A percentile compares a stretch with the other conserved stretches of the same genome.
Conservation (phyloP, 2,329 filamentous ascomycete species). For the Fusarium acutatum region DNA sequence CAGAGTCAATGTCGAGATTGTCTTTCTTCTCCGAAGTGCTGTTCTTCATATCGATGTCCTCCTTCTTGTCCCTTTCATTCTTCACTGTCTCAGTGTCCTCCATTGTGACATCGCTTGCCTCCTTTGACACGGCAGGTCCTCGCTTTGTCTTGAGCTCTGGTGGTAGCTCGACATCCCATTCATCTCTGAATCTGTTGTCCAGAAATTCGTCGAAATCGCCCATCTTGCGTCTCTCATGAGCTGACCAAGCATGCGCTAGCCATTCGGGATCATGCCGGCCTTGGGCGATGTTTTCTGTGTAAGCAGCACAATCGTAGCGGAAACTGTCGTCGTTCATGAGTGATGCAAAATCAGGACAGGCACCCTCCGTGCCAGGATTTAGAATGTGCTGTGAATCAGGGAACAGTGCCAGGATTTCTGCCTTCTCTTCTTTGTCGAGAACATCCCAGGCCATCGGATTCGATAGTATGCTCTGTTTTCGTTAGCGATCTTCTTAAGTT, state of each 20-base stretch:
- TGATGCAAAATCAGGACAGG: constrained; percentile 52
- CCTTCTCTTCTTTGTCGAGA: constrained; percentile 46
- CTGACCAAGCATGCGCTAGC: constrained; percentile 61
- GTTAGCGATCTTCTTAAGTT: not conserved
- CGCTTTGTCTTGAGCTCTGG: constrained; percentile 40
- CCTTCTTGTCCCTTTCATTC: not conserved
- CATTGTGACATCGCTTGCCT: constrained; percentile 22
- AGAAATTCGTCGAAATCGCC: constrained; percentile 62
- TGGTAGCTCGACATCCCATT: constrained; percentile 57
- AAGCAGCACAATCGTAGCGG: constrained; percentile 56
- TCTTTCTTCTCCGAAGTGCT: not conserved
- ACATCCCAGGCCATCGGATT: constrained; percentile 51
- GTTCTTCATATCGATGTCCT: constrained; percentile 1
- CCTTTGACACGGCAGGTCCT: not conserved
- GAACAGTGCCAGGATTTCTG: constrained; percentile 50
- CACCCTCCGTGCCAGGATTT: constrained; percentile 46
- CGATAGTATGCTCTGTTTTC: constrained; percentile 47
- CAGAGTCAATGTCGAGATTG: not conserved
- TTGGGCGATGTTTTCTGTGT: constrained; percentile 55
- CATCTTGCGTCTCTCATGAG: constrained; percentile 57
- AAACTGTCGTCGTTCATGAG: constrained; percentile 59
- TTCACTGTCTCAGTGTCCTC: not conserved
- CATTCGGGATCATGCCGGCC: constrained; percentile 63
- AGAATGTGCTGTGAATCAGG: constrained; percentile 51
- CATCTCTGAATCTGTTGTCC: constrained; percentile 54